Conservation (phyloP, 2,329 filamentous ascomycete species). For the Botrytis cinerea region DNA sequence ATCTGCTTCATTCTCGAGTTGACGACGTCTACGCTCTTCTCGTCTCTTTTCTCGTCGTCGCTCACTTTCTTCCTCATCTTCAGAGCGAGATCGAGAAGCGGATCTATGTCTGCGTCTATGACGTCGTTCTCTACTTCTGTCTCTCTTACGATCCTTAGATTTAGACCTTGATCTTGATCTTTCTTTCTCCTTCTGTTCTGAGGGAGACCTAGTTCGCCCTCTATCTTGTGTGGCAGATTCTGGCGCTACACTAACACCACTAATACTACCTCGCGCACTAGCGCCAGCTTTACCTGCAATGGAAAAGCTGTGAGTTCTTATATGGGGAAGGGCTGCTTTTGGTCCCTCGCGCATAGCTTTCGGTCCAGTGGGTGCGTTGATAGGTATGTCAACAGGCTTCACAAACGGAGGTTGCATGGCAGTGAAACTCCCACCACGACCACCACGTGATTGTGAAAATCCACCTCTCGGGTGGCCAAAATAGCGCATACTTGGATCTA, state of each 20-base stretch:
- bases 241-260: conserved; percentile 36
- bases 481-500: conserved; percentile 21
- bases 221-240: conserved; percentile 33
- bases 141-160: conserved; percentile 36
- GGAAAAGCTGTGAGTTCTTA: conserved; percentile 49
- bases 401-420: conserved; percentile 39
- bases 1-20: conserved; percentile 35
- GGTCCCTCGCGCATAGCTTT: conserved; percentile 90
- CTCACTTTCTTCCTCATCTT: conserved; percentile 41
- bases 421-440: conserved; percentile 46
- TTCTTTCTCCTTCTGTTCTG: conserved; percentile 37
- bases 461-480: conserved; percentile 41
- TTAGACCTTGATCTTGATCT: conserved; percentile 43
- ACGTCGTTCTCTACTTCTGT: conserved; percentile 36
- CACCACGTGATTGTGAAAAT: conserved; percentile 37
- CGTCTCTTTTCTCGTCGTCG: conserved; percentile 38
- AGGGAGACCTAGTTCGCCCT: conserved; percentile 36
- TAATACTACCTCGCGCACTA: conserved; percentile 35
- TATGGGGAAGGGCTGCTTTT: conserved; percentile 73
- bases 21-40: conserved; percentile 36
- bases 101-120: conserved; percentile 41
- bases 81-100: conserved; percentile 33
- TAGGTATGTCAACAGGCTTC: conserved; percentile 49
- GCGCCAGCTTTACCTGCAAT: conserved; percentile 41
- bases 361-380: conserved; percentile 85